Percentiles rank a stretch among this genome's conserved stretches.
phyloP scores from a whole-genome alignment of 1,284 basidiomycete species.

The Xerocomus amazonicus region DNA sequence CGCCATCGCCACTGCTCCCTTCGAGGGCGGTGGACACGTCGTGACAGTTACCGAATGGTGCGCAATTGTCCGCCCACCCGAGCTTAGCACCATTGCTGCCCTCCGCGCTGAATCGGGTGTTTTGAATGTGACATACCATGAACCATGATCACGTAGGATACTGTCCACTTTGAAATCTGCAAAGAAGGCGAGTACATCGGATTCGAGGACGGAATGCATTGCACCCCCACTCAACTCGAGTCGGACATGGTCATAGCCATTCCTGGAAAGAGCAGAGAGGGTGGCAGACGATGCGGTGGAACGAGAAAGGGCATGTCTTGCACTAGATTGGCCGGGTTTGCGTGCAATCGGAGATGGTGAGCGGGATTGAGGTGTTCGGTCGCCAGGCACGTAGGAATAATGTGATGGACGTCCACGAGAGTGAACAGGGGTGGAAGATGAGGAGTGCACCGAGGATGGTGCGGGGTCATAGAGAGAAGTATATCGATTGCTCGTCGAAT shows the following conservation, averaged over 20 bases:
- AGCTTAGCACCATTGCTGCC: slow-evolving; percentile 54
- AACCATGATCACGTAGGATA: slow-evolving; percentile 64
- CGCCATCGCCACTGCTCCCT: slow-evolving; percentile 30
- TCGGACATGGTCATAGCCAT: slow-evolving; percentile 61
- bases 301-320: slow-evolving; percentile 33
- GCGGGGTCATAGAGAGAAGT: slow-evolving; percentile 20
- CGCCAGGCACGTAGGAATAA: slow-evolving; percentile 12
- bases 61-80: slow-evolving; percentile 49
- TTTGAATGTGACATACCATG: slow-evolving; percentile 69
- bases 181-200: slow-evolving; percentile 60
- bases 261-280: slow-evolving; percentile 54
- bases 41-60: slow-evolving; percentile 59
- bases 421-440: slow-evolving; percentile 31
- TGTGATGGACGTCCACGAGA: slow-evolving; percentile 26
- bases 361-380: slow-evolving; percentile 34
- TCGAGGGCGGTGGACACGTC: slow-evolving; percentile 49
- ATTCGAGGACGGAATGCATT: slow-evolving; percentile 53
- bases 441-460: slow-evolving; percentile 21
- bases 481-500: slow-evolving; percentile 23
- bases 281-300: slow-evolving; percentile 49
- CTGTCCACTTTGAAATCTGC: slow-evolving; percentile 61
- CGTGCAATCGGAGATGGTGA: slow-evolving; percentile 47
- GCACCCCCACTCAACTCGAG: slow-evolving; percentile 51
- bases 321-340: slow-evolving; percentile 35
- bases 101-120: slow-evolving; percentile 57